phyloP scores from a whole-genome alignment of 2,329 filamentous ascomycete genomes.

The Leptographium lundbergii region DNA sequence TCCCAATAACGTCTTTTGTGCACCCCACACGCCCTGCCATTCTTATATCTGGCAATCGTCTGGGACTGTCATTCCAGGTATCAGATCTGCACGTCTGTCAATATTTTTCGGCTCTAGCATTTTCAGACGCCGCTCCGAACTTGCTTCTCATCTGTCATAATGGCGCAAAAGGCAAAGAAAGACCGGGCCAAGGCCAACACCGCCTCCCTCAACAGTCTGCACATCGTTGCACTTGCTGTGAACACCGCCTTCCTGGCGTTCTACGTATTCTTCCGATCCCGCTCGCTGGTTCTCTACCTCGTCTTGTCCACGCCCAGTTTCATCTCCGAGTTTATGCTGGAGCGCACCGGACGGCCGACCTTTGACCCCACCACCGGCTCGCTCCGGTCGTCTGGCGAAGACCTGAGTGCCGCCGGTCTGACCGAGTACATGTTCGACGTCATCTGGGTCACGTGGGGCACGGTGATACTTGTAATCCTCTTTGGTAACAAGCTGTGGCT shows the following conservation, averaged over 20 bases:
- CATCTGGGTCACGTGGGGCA: slow-evolving; percentile 85
- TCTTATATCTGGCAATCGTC: background rate
- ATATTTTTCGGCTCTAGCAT: no score
- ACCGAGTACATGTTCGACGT: slow-evolving; percentile 99
- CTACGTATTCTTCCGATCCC: slow-evolving; percentile 52
- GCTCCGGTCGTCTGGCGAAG: slow-evolving; percentile 71
- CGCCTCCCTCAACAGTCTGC: slow-evolving; percentile 65
- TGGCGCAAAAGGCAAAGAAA: slow-evolving; percentile 53
- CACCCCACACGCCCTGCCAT: background rate
- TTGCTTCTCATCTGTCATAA: slow-evolving; percentile 14
- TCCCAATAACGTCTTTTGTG: background rate
- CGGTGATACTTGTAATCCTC: slow-evolving; percentile 56
- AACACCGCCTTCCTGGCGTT: slow-evolving; percentile 65
- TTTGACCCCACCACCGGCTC: slow-evolving; percentile 50
- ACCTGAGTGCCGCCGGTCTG: slow-evolving; percentile 73
- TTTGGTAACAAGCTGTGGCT: slow-evolving; percentile 68
- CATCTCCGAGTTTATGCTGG: slow-evolving; percentile 73
- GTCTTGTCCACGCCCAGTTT: slow-evolving; percentile 63
- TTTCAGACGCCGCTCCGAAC: no score
- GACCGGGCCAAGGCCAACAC: slow-evolving; percentile 66
- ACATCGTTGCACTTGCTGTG: slow-evolving; percentile 59
- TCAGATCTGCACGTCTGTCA: no score
- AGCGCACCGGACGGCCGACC: slow-evolving; percentile 68
- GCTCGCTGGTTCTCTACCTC: slow-evolving; percentile 55
- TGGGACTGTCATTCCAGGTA: no score